Evolutionary conservation across 179 eudicot genomes (phyloP), one percentile per base, ranked within the genome.

Genomic region (Patellifolia procumbens): DNA sequence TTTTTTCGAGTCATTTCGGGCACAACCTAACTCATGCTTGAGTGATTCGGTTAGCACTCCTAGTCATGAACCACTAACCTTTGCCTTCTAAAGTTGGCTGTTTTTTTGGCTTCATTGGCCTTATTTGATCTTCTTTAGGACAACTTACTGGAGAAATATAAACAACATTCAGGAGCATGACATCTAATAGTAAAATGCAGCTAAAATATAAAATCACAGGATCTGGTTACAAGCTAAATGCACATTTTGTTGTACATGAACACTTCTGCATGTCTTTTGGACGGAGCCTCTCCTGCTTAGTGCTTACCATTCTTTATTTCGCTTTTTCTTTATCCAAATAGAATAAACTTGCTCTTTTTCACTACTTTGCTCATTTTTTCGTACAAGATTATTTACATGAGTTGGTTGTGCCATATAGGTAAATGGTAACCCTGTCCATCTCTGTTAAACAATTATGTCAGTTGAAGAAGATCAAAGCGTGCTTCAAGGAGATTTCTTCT

Each of bases 331-430:
- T 52, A 52, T 2, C 58, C 24, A 52, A 52, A 45, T 45, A 45
- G 12, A 11, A 2, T 29, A 12, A 15, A 3, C 19, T 29, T 7
- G n/a, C n/a, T 29, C 20, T 60, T 10, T 16, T 37, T 29, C 9
- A 1, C 13, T 19, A 60, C 2, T 35, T 17, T 45, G 46, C 35
- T 64, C 46, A 35, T 35, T 34, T 17, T 19, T 63, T 26, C 7
- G 24, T 17, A 19, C 12, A 63, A 34, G 45, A 39, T 2, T 19
- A n/a, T 11, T n/a, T 22, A 65, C 70, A 39, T 42, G 31, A 37
- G 29, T 39, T 65, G 39, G 17, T 65, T 65, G 70, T 65, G 32
- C 70, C 17, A 65, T n/a, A 22, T 65, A 65, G 70, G 51, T 65
- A 1, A n/a, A n/a, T n/a, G n/a, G n/a, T n/a, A n/a, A 4, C 13